Evolutionary conservation across 2,329 filamentous ascomycete genomes (phyloP).

Genomic region (Fusarium sororula): DNA sequence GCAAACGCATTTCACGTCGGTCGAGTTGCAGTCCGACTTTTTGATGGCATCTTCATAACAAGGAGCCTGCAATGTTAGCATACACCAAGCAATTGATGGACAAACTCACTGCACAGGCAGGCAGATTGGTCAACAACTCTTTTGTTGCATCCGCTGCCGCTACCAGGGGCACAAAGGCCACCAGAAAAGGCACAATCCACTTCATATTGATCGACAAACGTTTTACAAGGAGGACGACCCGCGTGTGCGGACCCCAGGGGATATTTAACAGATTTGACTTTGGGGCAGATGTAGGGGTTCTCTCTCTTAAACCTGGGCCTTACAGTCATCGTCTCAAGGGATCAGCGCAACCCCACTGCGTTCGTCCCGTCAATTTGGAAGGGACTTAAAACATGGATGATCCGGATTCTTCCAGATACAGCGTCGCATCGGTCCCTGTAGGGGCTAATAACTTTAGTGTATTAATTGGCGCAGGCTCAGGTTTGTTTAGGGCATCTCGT

Average conservation of each 20-base stretch:
- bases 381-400: not conserved
- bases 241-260: not conserved
- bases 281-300: not conserved
- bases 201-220: conserved; percentile 35
- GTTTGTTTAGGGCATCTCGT: not conserved
- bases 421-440: not conserved
- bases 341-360: not conserved
- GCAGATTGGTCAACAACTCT: conserved; percentile 25
- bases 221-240: conserved; percentile 6
- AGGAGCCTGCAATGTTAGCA: conserved; percentile 21
- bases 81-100: fast-evolving
- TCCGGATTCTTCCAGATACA: conserved; percentile 9
- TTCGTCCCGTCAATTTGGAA: conserved; percentile 4
- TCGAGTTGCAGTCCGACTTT: conserved; percentile 20
- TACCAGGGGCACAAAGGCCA: conserved; percentile 27
- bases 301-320: not conserved
- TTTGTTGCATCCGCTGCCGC: conserved; percentile 18
- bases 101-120: conserved; percentile 32
- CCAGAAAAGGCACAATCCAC: conserved; percentile 36
- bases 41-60: conserved; percentile 10
- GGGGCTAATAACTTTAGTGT: not conserved
- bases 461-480: not conserved
- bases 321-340: conserved; percentile 3
- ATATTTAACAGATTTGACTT: conserved; percentile 11
- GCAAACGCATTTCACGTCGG: conserved; percentile 39